Base-by-base conservation (phyloP, 1,284 basidiomycete species). In the Termitomyces sp. region DNA sequence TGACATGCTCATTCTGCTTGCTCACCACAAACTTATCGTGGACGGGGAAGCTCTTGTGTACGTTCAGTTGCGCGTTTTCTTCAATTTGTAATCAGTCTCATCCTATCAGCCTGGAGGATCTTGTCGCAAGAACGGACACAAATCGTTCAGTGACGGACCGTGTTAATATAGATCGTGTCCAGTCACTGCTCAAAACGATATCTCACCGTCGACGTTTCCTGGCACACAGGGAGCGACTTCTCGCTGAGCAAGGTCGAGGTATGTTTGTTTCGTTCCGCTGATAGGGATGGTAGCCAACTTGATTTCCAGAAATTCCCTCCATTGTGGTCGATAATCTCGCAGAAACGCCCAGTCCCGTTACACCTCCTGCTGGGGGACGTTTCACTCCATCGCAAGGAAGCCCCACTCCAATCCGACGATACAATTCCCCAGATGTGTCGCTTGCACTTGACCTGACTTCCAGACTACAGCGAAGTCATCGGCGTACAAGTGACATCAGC, bases 21-120 rank as follows among this genome's bases (percentile, higher is more conserved):
- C 93, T 0, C 94, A 97, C 66, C 86, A 97, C 71, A 96, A 92
- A 68, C 73, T 98, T 53, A 93, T 98, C 60, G 81, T 93, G 54
- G 93, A 97, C 66, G 83, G 82, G 30, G 86, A 92, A 46, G 93
- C 92, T 10, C 71, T 96, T n/a, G 79, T 84, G 92, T 94, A 65
- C 66, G 88, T 68, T 21, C 50, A 31, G 11, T 21, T 19, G 47
- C 19, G 2, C 52, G 3, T 4, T 34, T 42, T 19, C 26, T 28
- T 10, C 50, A n/a, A 46, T 14, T 46, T 11, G 7, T 13, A 43
- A 28, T 33, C 42, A 16, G 53, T 41, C 21, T 24, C 24, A n/a
- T 10, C 18, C 41, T 5, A 18, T 3, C 57, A 96, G 92, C 24
- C 68, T 95, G 57, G 86, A 92, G 58, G 93, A 96, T 56, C 77